Percentiles rank a stretch among this genome's conserved stretches.
phyloP scores from a whole-genome alignment of 805 yeast species.

The Dipodascus geniculatus region DNA sequence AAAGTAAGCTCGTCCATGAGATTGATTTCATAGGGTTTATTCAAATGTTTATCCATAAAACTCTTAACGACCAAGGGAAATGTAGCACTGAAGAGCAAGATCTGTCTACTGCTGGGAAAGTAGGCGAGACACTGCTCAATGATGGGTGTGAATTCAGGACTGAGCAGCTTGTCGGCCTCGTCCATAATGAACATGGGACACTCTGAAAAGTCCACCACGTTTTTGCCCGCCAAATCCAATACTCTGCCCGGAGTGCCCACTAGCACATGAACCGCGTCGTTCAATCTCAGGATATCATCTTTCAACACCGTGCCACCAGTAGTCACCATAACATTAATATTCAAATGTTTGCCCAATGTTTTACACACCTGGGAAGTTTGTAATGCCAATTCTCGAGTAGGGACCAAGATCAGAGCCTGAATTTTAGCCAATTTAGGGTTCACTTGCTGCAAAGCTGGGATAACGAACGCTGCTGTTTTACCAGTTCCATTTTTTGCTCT shows the following conservation, averaged over 20 bases:
- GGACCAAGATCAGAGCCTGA: constrained; percentile 88
- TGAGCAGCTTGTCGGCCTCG: constrained; percentile 95
- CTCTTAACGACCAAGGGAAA: constrained; percentile 90
- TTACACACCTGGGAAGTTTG: constrained; percentile 97
- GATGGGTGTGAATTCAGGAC: constrained; percentile 77
- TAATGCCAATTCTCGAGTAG: constrained; percentile 94
- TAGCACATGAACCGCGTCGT: constrained; percentile 85
- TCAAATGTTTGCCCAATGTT: constrained; percentile 89
- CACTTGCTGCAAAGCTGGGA: constrained; percentile 82
- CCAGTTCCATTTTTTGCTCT: constrained; percentile 99
- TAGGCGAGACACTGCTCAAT: constrained; percentile 77
- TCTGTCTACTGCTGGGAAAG: constrained; percentile 73
- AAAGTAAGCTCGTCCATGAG: constrained; percentile 95
- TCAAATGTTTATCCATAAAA: constrained; percentile 83
- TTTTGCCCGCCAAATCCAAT: constrained; percentile 81
- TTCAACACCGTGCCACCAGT: constrained; percentile 94
- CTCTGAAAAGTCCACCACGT: constrained; percentile 73
- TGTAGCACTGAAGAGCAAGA: constrained; percentile 85
- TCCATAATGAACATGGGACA: constrained; percentile 92
- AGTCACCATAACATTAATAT: constrained; percentile 90
- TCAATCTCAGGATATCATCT: constrained; percentile 88
- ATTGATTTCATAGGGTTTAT: constrained; percentile 89
- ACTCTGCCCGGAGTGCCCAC: constrained; percentile 99
- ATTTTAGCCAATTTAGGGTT: constrained; percentile 76
- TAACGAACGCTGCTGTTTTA: constrained; percentile 93